Percentiles rank a stretch among this genome's conserved stretches.
Conservation (phyloP, 495 filamentous ascomycete genomes). For the Xeromyces bisporus region DNA sequence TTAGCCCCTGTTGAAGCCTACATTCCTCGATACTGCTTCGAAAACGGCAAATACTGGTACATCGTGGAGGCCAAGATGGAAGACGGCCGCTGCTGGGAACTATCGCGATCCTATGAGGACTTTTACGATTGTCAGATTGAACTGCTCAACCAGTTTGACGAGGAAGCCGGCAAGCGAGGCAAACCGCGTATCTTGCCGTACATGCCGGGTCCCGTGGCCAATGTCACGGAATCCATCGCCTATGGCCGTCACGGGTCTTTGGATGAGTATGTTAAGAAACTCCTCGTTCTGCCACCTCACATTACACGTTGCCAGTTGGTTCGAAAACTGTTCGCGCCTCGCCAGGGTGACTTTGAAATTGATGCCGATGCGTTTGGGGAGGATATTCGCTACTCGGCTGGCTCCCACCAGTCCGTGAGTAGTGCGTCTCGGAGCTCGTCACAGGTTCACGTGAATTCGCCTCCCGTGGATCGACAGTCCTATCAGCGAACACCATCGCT, state of each 20-base stretch:
- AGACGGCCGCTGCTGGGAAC: constrained; percentile 79
- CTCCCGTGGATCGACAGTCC: constrained; percentile 39
- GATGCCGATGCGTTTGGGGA: constrained; percentile 49
- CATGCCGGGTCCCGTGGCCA: constrained; percentile 96
- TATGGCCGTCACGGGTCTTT: constrained; percentile 81
- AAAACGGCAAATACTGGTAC: constrained; percentile 98
- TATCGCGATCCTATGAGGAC: constrained; percentile 89
- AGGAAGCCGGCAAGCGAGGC: constrained; percentile 69
- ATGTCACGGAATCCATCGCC: constrained; percentile 93
- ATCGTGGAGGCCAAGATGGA: constrained; percentile 85
- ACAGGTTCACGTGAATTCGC: constrained; percentile 47
- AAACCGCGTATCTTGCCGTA: constrained; percentile 77
- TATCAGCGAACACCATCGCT: constrained; percentile 40
- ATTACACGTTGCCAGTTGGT: constrained; percentile 72
- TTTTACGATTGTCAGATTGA: constrained; percentile 99
- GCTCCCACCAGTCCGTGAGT: constrained; percentile 54
- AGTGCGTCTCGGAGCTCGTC: constrained; percentile 62
- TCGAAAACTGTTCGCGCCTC: constrained; percentile 75
- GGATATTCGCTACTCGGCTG: constrained; percentile 50
- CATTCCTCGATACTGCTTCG: constrained; percentile 89
- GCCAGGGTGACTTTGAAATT: constrained; percentile 84
- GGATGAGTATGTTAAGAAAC: constrained; percentile 85
- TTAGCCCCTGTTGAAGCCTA: constrained; percentile 60
- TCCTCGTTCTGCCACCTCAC: constrained; percentile 65
- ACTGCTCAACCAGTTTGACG: constrained; percentile 81